These are phyloP conservation scores for Leucocoprinus birnbaumii DNA, from an alignment of 768 basidiomycete species.

Conservation along the genomic window DNA sequence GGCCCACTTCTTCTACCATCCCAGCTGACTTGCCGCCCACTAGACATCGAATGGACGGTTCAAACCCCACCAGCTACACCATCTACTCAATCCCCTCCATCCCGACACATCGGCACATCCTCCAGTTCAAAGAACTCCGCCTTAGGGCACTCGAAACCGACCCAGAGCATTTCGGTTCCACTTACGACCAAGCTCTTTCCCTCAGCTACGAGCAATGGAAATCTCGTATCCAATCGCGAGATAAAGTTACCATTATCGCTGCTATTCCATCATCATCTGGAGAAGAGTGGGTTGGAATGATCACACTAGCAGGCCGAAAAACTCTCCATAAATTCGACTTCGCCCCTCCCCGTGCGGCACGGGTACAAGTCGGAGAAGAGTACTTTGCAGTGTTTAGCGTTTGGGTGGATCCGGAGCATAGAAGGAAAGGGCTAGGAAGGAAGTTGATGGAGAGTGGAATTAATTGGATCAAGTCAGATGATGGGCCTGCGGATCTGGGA, in stretches of 20 bases:
- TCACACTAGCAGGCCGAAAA: constrained; percentile 5
- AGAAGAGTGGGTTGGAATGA: constrained; percentile 10
- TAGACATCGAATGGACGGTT: no score
- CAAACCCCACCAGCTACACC: background rate
- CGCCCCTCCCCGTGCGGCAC: background rate
- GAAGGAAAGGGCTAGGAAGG: constrained; percentile 6
- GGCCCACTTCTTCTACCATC: no score
- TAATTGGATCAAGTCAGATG: constrained; percentile 1
- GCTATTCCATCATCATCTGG: background rate
- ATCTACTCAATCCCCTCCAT: constrained; percentile 7
- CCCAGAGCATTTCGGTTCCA: constrained; percentile 7
- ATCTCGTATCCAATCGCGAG: constrained; percentile 9
- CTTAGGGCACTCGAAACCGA: constrained; percentile 2
- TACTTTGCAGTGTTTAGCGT: background rate
- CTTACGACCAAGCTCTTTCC: constrained; percentile 5
- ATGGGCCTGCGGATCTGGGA: background rate
- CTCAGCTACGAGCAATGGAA: constrained; percentile 9
- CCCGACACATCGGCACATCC: constrained; percentile 5
- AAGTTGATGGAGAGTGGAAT: constrained; percentile 1
- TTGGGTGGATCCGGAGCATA: constrained; percentile 7
- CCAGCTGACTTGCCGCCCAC: no score
- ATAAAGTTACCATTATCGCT: constrained; percentile 10
- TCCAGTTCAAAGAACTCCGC: constrained; percentile 10
- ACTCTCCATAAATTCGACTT: constrained; percentile 1
- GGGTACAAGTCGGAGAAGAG: background rate